Conservation (phyloP, 805 yeast genomes). For the Sungouiella blattae region DNA sequence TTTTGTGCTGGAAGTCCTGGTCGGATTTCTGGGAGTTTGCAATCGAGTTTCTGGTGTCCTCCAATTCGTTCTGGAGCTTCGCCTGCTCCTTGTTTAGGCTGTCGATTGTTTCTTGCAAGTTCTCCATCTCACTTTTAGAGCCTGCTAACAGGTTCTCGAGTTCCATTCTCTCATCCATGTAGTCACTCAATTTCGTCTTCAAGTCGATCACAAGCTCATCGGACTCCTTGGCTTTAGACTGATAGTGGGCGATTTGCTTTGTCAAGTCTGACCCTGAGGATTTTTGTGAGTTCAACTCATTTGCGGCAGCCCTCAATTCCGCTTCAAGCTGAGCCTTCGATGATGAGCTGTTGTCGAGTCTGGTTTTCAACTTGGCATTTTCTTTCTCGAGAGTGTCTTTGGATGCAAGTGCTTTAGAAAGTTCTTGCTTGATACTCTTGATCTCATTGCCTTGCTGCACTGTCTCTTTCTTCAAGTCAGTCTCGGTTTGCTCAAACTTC, state of each 20-base stretch:
- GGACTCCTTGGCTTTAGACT: neutral
- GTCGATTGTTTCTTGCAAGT: neutral
- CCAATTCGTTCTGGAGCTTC: constrained; percentile 4
- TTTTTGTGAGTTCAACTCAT: neutral
- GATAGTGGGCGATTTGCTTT: neutral
- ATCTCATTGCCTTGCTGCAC: too few species aligned
- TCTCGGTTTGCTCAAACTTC: constrained; percentile 1
- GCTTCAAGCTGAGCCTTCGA: constrained; percentile 1
- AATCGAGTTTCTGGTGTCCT: too few species aligned
- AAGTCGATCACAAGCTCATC: constrained; percentile 1
- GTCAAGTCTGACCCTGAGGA: neutral
- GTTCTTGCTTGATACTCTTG: too few species aligned
- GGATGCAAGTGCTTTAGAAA: too few species aligned
- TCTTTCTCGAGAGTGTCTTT: too few species aligned
- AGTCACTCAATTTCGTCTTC: neutral
- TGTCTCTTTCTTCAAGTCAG: too few species aligned
- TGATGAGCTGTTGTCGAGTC: neutral
- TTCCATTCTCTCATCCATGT: neutral
- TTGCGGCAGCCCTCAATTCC: neutral
- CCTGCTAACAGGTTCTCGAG: neutral
- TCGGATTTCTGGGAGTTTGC: too few species aligned
- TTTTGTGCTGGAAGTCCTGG: too few species aligned
- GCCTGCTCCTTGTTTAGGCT: constrained; percentile 3
- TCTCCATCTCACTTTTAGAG: neutral
- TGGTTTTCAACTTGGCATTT: neutral